phyloP scores from a whole-genome alignment of 2,329 filamentous ascomycete genomes.

The Diplodia mutila region DNA sequence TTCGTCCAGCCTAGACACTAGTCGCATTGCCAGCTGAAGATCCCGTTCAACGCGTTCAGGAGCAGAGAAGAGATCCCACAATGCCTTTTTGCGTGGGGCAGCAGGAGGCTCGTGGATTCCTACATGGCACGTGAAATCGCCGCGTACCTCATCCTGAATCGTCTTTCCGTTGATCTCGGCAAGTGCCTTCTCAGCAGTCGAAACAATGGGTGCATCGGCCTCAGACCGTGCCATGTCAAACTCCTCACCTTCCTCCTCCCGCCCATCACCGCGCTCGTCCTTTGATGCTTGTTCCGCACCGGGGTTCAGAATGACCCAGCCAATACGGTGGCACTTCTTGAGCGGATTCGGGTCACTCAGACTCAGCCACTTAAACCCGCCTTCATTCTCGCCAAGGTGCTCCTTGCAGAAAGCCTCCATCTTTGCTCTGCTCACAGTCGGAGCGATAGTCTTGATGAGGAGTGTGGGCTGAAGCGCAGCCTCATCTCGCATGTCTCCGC shows the following conservation, averaged over 20 bases:
- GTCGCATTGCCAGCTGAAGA: constrained; percentile 76
- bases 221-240: constrained; percentile 35
- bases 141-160: constrained; percentile 89
- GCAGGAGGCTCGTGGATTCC: constrained; percentile 90
- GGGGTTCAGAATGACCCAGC: constrained; percentile 95
- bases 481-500: constrained; percentile 87
- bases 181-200: constrained; percentile 80
- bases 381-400: constrained; percentile 85
- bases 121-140: constrained; percentile 96
- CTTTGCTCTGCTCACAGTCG: constrained; percentile 91
- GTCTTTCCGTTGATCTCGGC: constrained; percentile 98
- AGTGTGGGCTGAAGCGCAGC: constrained; percentile 86
- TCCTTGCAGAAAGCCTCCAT: constrained; percentile 94
- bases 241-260: constrained; percentile 67
- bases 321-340: constrained; percentile 96
- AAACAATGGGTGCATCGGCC: constrained; percentile 38
- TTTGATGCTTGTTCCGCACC: constrained; percentile 67
- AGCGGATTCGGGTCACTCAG: constrained; percentile 95
- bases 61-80: constrained; percentile 95
- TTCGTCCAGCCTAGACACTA: constrained; percentile 82
- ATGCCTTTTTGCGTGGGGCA: constrained; percentile 86
- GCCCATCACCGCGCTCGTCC: constrained; percentile 72
- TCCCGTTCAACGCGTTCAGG: constrained; percentile 94
- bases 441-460: constrained; percentile 96
- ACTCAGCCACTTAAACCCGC: constrained; percentile 94